These are phyloP conservation scores for Pontederia paniculata DNA, from an alignment of 176 grass and related monocot genomes.

Conservation along the genomic window DNA sequence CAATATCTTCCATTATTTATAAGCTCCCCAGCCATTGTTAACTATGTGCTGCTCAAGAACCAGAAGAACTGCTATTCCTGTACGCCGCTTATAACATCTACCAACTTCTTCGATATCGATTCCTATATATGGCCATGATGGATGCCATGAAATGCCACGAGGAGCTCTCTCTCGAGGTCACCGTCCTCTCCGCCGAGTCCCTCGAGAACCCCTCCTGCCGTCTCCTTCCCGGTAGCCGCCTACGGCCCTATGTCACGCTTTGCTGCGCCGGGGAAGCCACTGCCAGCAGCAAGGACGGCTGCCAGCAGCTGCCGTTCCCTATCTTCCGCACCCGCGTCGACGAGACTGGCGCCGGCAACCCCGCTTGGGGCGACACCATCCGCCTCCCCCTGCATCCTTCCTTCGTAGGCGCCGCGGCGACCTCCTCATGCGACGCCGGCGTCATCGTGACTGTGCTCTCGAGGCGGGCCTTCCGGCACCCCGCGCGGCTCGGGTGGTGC, in stretches of 20 bases:
- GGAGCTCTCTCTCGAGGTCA: slow-evolving; percentile 50
- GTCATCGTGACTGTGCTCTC: slow-evolving; percentile 43
- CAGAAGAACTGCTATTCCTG: too few relatives aligned
- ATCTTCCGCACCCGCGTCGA: slow-evolving; percentile 29
- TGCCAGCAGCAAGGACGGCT: not conserved
- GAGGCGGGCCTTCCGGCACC: slow-evolving; percentile 26
- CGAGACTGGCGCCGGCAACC: slow-evolving; percentile 22
- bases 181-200: slow-evolving; percentile 62
- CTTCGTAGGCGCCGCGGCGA: slow-evolving; percentile 36
- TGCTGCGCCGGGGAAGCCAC: slow-evolving; percentile 10
- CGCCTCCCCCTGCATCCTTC: slow-evolving; percentile 38
- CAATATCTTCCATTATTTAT: too few relatives aligned
- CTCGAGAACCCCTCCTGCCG: slow-evolving; percentile 37
- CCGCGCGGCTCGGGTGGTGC: slow-evolving; percentile 63
- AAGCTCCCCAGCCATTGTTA: too few relatives aligned
- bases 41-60: too few relatives aligned
- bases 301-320: not conserved
- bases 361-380: slow-evolving; percentile 45
- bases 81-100: too few relatives aligned
- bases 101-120: too few relatives aligned
- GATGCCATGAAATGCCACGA: slow-evolving; percentile 2
- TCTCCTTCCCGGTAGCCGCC: slow-evolving; percentile 35
- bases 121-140: not conserved
- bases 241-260: slow-evolving; percentile 58
- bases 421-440: not conserved